A percentile compares a stretch with the other conserved stretches of the same genome.
Conservation (phyloP, 2,329 filamentous ascomycete species). For the Colletotrichum endophyticum region DNA sequence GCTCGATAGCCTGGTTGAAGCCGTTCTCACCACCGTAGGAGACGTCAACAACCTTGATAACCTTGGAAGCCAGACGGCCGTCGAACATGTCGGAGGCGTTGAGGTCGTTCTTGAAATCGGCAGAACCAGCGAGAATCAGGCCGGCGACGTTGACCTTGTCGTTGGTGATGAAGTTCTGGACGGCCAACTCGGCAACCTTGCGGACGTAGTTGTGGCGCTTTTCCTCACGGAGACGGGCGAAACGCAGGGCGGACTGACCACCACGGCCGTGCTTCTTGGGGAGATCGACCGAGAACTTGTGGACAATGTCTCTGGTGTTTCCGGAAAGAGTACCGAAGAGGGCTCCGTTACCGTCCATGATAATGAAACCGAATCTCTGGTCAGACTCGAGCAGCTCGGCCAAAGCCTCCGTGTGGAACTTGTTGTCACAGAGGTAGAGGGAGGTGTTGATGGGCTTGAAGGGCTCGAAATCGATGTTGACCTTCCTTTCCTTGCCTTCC, state of each 20-base stretch:
- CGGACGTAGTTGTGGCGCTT: constrained; percentile 99
- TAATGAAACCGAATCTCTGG: constrained; percentile 99
- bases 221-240: constrained; percentile 98
- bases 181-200: constrained; percentile 96
- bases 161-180: constrained; percentile 98
- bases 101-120: constrained; percentile 99
- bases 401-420: constrained; percentile 97
- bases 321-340: constrained; percentile 96
- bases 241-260: constrained; percentile 99
- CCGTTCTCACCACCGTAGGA: constrained; percentile 99
- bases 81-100: constrained; percentile 99
- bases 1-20: constrained; percentile 98
- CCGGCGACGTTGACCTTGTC: constrained; percentile 99
- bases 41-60: constrained; percentile 99
- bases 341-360: constrained; percentile 99
- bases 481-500: constrained; percentile 98
- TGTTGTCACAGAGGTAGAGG: constrained; percentile 99
- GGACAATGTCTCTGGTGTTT: constrained; percentile 94
- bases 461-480: constrained; percentile 99
- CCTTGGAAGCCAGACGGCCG: constrained; percentile 86
- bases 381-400: constrained; percentile 98
- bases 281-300: constrained; percentile 98
- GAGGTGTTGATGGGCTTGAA: constrained; percentile 99
- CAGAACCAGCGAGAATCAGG: constrained; percentile 92
- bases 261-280: constrained; percentile 99